These are phyloP conservation scores for Plenodomus biglobosus DNA, from an alignment of 2,329 filamentous ascomycete species.

Conservation along the genomic window DNA sequence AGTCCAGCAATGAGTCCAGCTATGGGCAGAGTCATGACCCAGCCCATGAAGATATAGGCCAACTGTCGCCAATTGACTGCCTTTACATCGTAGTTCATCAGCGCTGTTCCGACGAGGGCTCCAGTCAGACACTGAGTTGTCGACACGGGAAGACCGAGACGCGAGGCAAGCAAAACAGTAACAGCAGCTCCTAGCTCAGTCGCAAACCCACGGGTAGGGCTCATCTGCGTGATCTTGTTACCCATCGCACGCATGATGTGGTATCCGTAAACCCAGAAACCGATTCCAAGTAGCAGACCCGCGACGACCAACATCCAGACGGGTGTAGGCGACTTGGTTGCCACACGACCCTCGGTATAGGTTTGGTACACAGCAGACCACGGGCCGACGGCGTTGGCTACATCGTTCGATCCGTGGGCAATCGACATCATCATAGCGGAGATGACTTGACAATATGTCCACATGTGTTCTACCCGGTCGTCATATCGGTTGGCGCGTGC, in stretches of 20 bases:
- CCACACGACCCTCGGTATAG: conserved; percentile 55
- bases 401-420: conserved; percentile 69
- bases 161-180: conserved; percentile 65
- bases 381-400: conserved; percentile 58
- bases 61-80: conserved; percentile 50
- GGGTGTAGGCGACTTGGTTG: conserved; percentile 55
- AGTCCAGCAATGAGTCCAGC: conserved; percentile 47
- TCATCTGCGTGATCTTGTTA: conserved; percentile 63
- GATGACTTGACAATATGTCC: conserved; percentile 47
- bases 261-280: conserved; percentile 64
- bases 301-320: conserved; percentile 62
- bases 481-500: conserved; percentile 50
- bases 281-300: conserved; percentile 56
- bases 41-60: conserved; percentile 46
- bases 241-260: conserved; percentile 65
- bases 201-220: conserved; percentile 55
- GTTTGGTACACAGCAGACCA: conserved; percentile 65
- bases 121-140: conserved; percentile 60
- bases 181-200: conserved; percentile 52
- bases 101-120: conserved; percentile 24
- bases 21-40: conserved; percentile 48
- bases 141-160: conserved; percentile 63
- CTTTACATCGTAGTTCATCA: conserved; percentile 37
- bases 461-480: conserved; percentile 52
- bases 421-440: conserved; percentile 72